phyloP scores from a whole-genome alignment of 371 early-diverging fungal species.

The Umbelopsis sp. region DNA sequence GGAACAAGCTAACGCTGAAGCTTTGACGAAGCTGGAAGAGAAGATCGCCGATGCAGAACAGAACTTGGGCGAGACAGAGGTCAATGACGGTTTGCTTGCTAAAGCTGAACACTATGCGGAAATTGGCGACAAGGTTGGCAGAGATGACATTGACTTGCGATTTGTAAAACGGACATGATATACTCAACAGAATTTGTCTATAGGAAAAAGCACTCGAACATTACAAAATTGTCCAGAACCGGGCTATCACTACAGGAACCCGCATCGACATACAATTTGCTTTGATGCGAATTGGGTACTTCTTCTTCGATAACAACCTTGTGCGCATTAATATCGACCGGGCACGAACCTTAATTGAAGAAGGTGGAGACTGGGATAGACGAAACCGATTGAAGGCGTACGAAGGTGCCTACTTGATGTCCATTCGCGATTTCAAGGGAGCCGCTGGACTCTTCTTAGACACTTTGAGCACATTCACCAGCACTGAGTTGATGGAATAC shows the following conservation, averaged over 20 bases:
- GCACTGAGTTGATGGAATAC: constrained; percentile 97
- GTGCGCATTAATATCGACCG: constrained; percentile 82
- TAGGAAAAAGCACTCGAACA: constrained; percentile 87
- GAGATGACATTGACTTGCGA: neutral
- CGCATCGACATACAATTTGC: constrained; percentile 94
- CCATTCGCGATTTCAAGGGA: constrained; percentile 94
- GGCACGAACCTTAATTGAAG: constrained; percentile 88
- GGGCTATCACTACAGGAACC: constrained; percentile 89
- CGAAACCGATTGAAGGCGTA: constrained; percentile 99
- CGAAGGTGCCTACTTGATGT: constrained; percentile 92
- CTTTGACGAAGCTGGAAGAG: constrained; percentile 78
- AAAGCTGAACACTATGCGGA: constrained; percentile 90
- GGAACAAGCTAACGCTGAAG: constrained; percentile 72
- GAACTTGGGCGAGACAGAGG: constrained; percentile 94
- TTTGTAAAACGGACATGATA: neutral
- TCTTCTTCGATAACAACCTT: constrained; percentile 82
- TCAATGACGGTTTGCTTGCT: constrained; percentile 88
- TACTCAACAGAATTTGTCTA: neutral
- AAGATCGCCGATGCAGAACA: constrained; percentile 87
- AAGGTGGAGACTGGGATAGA: constrained; percentile 99
- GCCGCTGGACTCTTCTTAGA: constrained; percentile 92
- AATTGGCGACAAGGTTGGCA: constrained; percentile 92
- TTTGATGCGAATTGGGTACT: constrained; percentile 93
- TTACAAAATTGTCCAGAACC: constrained; percentile 81
- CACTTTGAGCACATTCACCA: constrained; percentile 96